Percentiles rank a stretch among this genome's conserved stretches.
These are phyloP conservation scores for Physcomitrellopsis africana DNA, from an alignment of 225 moss, liverwort and hornwort species.

Conservation along the genomic window DNA sequence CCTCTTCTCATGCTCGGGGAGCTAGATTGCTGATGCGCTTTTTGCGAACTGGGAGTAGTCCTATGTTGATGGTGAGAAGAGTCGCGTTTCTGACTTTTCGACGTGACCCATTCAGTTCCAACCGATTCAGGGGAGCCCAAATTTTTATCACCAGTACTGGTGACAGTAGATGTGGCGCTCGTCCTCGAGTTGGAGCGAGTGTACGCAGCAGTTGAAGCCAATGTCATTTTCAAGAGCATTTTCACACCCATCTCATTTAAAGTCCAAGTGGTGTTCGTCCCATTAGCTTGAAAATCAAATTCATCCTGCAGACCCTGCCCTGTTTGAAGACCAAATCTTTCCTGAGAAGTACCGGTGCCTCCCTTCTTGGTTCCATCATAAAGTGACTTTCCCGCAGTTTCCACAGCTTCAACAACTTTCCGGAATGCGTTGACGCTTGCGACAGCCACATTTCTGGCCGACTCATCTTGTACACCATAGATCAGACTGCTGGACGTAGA, in stretches of 20 bases:
- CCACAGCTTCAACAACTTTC: slow-evolving; percentile 78
- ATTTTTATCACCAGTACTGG: not conserved
- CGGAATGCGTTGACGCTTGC: slow-evolving; percentile 88
- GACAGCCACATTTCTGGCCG: slow-evolving; percentile 46
- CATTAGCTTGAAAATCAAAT: slow-evolving; percentile 43
- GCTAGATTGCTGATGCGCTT: not conserved
- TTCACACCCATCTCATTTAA: slow-evolving; percentile 54
- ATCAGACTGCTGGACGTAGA: not conserved
- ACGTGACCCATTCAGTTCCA: not conserved
- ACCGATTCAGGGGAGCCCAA: not conserved
- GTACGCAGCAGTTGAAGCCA: not conserved
- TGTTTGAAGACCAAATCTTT: slow-evolving; percentile 45
- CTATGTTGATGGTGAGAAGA: slow-evolving; percentile 30
- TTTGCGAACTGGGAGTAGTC: slow-evolving; percentile 6
- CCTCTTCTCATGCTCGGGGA: not conserved
- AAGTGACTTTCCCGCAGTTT: slow-evolving; percentile 65
- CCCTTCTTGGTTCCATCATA: slow-evolving; percentile 25
- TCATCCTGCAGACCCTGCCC: slow-evolving; percentile 44
- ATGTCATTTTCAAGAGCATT: not conserved
- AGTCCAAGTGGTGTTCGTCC: slow-evolving; percentile 59
- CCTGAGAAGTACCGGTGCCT: slow-evolving; percentile 49
- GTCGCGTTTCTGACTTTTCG: slow-evolving; percentile 3
- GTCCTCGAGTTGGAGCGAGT: not conserved
- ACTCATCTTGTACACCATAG: slow-evolving; percentile 22
- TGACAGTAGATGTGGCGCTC: not conserved